These are phyloP conservation scores for Astrocystis sublimbata DNA, from an alignment of 495 filamentous ascomycete species.

Conservation along the genomic window DNA sequence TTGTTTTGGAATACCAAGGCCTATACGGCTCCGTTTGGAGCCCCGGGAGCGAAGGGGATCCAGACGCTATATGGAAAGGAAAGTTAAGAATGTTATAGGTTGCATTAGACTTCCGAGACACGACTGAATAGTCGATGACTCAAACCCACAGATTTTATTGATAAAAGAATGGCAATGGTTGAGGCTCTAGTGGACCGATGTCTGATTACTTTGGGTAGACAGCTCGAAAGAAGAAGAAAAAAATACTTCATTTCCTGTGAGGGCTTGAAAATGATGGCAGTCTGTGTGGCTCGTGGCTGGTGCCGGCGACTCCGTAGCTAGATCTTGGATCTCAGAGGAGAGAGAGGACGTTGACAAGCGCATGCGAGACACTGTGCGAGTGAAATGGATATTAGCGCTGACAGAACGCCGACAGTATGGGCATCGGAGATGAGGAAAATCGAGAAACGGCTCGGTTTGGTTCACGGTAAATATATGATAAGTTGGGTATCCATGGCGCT, in stretches of 20 bases:
- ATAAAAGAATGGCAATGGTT: not conserved
- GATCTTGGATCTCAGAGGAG: not conserved
- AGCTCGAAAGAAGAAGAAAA: not conserved
- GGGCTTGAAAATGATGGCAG: not conserved
- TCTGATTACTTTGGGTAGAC: not conserved
- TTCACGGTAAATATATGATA: not conserved
- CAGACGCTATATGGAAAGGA: not conserved
- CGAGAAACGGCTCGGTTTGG: not conserved
- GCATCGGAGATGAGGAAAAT: not conserved
- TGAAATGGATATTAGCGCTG: not conserved
- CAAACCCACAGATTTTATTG: not conserved
- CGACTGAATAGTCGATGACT: too few species aligned
- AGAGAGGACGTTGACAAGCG: not conserved
- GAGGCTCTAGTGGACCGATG: not conserved
- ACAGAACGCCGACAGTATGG: not conserved
- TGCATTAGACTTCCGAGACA: too few species aligned
- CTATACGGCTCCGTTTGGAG: not conserved
- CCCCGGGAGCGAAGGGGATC: not conserved
- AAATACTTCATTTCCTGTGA: not conserved
- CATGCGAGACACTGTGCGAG: not conserved
- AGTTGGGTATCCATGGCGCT: not conserved
- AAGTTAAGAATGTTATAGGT: too few species aligned
- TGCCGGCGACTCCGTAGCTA: not conserved
- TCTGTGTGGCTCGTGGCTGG: not conserved
- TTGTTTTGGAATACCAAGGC: slow-evolving; percentile 17